Evolutionary conservation across 2,329 filamentous ascomycete species (phyloP), one percentile per base, ranked within the genome.

Genomic region (Trichoderma hamatum): DNA sequence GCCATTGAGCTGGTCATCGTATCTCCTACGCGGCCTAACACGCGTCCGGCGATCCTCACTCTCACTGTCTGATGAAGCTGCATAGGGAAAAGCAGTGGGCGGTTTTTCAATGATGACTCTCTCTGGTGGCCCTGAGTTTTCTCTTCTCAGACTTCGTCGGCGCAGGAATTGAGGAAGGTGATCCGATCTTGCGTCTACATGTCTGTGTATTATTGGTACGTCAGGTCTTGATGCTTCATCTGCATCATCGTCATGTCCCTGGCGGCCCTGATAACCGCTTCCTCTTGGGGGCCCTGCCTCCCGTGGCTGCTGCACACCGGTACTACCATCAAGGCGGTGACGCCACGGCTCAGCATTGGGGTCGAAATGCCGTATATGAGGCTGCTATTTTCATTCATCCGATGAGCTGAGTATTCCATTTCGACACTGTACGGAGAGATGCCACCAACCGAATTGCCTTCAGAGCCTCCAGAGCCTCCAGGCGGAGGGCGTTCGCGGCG

Each of bases 401-500:
- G 2, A 11, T 67, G 26, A 67, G 62, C 59, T 30, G 2, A 28
- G 19, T 13, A 10, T 28, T 19, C 14, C 19, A 32, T 19, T 36
- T 46, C 30, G 28, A 49, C 34, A 55, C 10, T 32, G 1, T 49
- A 30, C n/a, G 19, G 34, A 14, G 34, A 21, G 49, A 26, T 14
- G 32, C 5, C 16, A 58, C 59, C 39, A 54, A 63, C 60, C 60
- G 52, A 34, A 28, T 58, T 24, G 43, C 54, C 43, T 56, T 69
- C 67, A 10, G 59, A 30, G 13, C 39, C 36, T 34, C 54, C 67
- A 10, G 59, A 30, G 13, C 39, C 36, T 34, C 54, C 60, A 7
- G 34, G 39, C 51, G 59, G 63, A 26, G 36, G 66, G 66, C 60
- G 67, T 52, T 64, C 67, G 43, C 67, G 60, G 34, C 60, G 52